A percentile compares a stretch with the other conserved stretches of the same genome.
Evolutionary conservation across 345 rosid genomes (phyloP).

Genomic region (Populus deltoides): DNA sequence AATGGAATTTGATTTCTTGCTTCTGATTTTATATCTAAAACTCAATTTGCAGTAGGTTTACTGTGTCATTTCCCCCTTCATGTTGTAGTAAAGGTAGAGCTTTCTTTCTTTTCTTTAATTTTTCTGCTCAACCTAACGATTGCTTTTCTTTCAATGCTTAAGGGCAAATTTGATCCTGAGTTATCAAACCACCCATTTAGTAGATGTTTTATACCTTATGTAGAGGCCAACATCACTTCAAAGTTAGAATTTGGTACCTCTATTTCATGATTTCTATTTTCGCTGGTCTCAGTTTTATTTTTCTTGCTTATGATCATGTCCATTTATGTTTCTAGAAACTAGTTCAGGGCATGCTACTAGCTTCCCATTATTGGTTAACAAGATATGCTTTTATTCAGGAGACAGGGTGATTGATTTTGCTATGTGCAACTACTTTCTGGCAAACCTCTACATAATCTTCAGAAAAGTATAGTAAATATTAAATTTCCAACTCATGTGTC

Average conservation of each 20-base stretch:
- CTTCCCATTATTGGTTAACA: background rate
- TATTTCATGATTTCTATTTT: no score
- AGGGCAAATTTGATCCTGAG: background rate
- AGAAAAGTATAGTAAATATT: background rate
- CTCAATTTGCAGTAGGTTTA: background rate
- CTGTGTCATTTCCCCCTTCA: background rate
- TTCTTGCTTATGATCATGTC: background rate
- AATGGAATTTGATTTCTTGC: background rate
- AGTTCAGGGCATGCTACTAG: background rate
- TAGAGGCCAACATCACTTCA: background rate
- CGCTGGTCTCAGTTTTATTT: no score
- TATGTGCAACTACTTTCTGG: background rate
- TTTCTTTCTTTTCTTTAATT: background rate
- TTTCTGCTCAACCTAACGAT: background rate
- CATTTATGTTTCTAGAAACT: background rate
- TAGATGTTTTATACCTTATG: background rate
- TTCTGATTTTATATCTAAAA: background rate
- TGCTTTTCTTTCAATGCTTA: background rate
- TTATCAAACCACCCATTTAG: background rate
- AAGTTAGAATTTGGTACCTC: background rate
- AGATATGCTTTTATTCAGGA: background rate
- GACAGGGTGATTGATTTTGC: background rate
- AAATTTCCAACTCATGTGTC: background rate
- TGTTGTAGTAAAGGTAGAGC: background rate
- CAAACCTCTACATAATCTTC: background rate